Evolutionary conservation across 73 alveolate genomes (phyloP).

Genomic region (Uronychia setigera): DNA sequence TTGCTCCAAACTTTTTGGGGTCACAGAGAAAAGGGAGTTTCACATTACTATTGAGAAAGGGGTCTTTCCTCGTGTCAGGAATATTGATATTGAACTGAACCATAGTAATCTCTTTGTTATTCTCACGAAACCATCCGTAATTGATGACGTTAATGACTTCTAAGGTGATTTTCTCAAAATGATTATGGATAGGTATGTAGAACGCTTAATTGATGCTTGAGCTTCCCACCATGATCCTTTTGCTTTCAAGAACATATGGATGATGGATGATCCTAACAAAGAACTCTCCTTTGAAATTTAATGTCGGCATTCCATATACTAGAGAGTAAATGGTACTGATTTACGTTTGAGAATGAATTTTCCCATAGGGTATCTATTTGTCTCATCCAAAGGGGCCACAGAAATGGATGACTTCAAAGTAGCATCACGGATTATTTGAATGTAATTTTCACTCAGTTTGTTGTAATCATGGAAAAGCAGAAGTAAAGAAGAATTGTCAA

Average conservation of each 20-base stretch:
- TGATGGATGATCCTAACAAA: constrained; percentile 28
- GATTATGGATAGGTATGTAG: constrained; percentile 52
- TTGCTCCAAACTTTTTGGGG: constrained; percentile 33
- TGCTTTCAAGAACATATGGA: constrained; percentile 33
- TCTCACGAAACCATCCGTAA: constrained; percentile 60
- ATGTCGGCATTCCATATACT: not conserved
- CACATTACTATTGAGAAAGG: constrained; percentile 24
- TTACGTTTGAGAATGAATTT: constrained; percentile 7
- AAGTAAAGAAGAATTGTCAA: not conserved
- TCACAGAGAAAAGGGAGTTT: constrained; percentile 41
- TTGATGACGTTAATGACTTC: constrained; percentile 36
- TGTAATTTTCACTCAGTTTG: not conserved
- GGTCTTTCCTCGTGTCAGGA: constrained; percentile 45
- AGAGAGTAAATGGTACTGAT: not conserved
- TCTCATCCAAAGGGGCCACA: constrained; percentile 24
- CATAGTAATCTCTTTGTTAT: constrained; percentile 17
- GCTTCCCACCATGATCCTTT: constrained; percentile 17
- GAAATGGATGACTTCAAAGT: constrained; percentile 11
- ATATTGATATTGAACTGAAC: constrained; percentile 27
- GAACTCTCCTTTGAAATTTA: constrained; percentile 1
- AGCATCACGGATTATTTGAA: not conserved
- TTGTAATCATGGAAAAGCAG: not conserved
- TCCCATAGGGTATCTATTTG: constrained; percentile 42
- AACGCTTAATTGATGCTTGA: constrained; percentile 20
- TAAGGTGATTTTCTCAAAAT: constrained; percentile 31